Percentiles rank a stretch among this genome's conserved stretches.
These are phyloP conservation scores for Boletus vinaceobasis DNA, from an alignment of 768 basidiomycete species.

Conservation along the genomic window DNA sequence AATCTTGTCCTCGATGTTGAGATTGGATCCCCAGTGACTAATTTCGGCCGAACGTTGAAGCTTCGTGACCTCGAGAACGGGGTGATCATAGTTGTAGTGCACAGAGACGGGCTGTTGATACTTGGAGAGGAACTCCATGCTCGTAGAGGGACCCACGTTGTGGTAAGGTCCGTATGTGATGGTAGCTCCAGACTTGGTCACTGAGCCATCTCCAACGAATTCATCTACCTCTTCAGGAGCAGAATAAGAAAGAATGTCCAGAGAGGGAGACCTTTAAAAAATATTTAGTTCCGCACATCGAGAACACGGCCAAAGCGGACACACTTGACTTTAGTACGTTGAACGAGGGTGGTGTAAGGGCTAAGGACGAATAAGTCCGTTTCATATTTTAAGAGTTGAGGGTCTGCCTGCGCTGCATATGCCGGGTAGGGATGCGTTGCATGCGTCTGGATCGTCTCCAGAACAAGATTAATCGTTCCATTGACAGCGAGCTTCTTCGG, in stretches of 20 bases:
- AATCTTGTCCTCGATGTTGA: constrained; percentile 91
- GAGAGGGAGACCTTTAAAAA: constrained; percentile 57
- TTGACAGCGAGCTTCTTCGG: constrained; percentile 58
- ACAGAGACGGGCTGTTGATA: constrained; percentile 66
- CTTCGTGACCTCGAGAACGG: constrained; percentile 70
- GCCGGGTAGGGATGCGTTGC: constrained; percentile 74
- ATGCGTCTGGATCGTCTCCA: constrained; percentile 78
- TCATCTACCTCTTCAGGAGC: constrained; percentile 57
- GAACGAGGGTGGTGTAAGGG: constrained; percentile 76
- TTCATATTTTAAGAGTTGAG: constrained; percentile 75
- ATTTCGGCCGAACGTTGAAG: constrained; percentile 82
- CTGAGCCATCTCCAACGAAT: constrained; percentile 58
- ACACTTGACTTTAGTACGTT: constrained; percentile 85
- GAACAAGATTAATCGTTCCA: constrained; percentile 67
- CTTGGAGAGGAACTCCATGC: constrained; percentile 49
- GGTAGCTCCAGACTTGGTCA: constrained; percentile 72
- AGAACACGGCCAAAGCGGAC: constrained; percentile 23
- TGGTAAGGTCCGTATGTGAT: constrained; percentile 89
- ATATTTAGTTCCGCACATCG: constrained; percentile 1
- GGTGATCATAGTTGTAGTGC: constrained; percentile 81
- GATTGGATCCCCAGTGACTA: constrained; percentile 94
- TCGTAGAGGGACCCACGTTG: constrained; percentile 64
- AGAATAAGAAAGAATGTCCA: constrained; percentile 69
- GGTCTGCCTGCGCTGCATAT: constrained; percentile 67
- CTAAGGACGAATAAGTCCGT: constrained; percentile 79